phyloP scores from a whole-genome alignment of 306 rosid species.

The Prunus padus region DNA sequence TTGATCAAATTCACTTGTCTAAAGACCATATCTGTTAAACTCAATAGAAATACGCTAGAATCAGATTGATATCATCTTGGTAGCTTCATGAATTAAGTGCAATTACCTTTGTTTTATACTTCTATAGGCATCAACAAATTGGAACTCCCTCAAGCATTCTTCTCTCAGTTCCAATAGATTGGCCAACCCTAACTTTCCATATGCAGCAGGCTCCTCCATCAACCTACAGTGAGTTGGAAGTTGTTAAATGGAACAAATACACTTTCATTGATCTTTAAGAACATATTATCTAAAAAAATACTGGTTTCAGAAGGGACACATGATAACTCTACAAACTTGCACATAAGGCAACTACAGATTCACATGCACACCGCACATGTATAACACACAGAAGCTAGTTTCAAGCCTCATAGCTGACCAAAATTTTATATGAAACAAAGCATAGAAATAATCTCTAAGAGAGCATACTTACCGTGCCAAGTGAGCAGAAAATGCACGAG shows the following conservation, averaged over 20 bases:
- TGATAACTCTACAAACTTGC: neutral
- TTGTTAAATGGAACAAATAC: conserved; percentile 1
- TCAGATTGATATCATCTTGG: neutral
- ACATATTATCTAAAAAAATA: neutral
- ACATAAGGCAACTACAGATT: neutral
- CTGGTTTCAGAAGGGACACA: neutral
- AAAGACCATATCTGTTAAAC: neutral
- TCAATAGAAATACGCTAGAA: neutral
- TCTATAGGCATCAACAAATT: conserved; percentile 89
- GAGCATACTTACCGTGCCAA: conserved; percentile 62
- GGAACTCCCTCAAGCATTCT: conserved; percentile 99
- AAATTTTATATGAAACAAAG: neutral
- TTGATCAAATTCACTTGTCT: neutral
- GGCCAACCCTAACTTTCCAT: conserved; percentile 92
- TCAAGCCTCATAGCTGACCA: neutral
- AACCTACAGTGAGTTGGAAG: conserved; percentile 49
- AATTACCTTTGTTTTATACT: conserved; percentile 90
- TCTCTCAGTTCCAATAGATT: conserved; percentile 96
- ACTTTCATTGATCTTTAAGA: neutral
- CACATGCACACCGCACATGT: neutral
- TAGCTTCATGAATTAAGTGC: neutral
- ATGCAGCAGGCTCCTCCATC: conserved; percentile 98
- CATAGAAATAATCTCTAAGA: conserved; percentile 11
- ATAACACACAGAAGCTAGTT: neutral
- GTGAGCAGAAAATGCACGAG: conserved; percentile 94